Evolutionary conservation across 1,284 basidiomycete genomes (phyloP), one percentile per base, ranked within the genome.

Genomic region (Prillingera fragicola): DNA sequence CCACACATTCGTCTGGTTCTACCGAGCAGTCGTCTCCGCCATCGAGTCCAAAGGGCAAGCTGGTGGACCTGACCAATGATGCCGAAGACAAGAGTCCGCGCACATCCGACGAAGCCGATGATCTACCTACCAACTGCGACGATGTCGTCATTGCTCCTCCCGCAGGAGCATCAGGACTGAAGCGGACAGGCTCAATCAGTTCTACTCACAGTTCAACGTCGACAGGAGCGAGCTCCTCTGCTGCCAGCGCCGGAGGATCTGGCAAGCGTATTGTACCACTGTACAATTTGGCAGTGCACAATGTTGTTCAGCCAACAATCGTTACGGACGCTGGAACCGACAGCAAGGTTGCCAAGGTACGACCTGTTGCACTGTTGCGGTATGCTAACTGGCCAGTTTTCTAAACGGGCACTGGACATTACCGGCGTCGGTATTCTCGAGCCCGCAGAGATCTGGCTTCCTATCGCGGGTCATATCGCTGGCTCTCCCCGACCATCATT

Each of bases 251-350:
- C 19, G 45, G 13, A 9, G 37, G 38, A 5, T 45, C 52, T 8
- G 60, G 57, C 13, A 66, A 63, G 43, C 82, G 83, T 57, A 91
- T 96, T 56, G 84, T 91, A 37, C 92, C 94, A 0, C 77, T 96
- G 13, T 97, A 95, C 74, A 96, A 94, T 61, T 78, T 97, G 25
- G 83, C 87, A 43, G 62, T 70, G 3, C 92, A 98, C 71, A 88
- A 87, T 55, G 87, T 97, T 45, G 79, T 94, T 75, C 84, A 89
- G 9, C 92, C 92, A 51, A 83, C 84, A 23, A 83, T 95, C 45
- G 81, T 88, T 24, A 66, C 67, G 6, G 67, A 70, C 43, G 68
- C 70, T 26, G 91, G 90, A 3, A 98, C 94, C 0, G 94, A 97
- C 55, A 87, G 87, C 23, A 89, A 87, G 67, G 84, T 98, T 10